Evolutionary conservation across 306 rosid species (phyloP), one percentile per base, ranked within the genome.

Genomic region (Vicia sativa): DNA sequence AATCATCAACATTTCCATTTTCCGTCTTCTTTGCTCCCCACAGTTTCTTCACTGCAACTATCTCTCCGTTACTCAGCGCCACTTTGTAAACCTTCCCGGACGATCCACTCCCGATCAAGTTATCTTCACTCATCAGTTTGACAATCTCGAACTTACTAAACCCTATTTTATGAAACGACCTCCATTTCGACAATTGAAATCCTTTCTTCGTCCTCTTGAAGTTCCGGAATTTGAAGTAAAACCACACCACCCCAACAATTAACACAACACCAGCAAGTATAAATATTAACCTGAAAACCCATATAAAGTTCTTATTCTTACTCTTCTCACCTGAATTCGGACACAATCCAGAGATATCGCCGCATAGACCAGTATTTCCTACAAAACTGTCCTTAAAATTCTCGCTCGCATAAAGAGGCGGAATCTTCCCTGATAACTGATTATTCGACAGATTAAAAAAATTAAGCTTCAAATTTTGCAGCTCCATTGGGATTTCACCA

Each of bases 11-110:
- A 38, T 52, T 44, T 42, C 53, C 67, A 4, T 73, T 72, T 38
- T 74, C 78, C 62, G 73, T 65, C 74, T 63, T 89, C n/a, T 19
- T 50, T 73, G 74, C 76, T 74, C 79, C 77, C 87, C 83, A 81
- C 16, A 89, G 74, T 74, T 82, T 89, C 85, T 89, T 89, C 79
- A 89, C 96, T 0, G 96, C 96, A 39, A 87, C 96, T 5, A 48
- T 69, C 74, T 89, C 93, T 0, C 84, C 86, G 11, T 85, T 85
- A 34, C 87, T 79, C 9, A 89, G 78, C 14, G 55, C 84, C 3
- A 85, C 96, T 68, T 87, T 89, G 72, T 89, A 89, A 10, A 89
- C 96, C 72, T 87, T 89, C 65, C 96, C 96, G 0, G 96, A 87
- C 23, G 93, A 85, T 41, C 96, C 96, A 4, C 79, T 78, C 1